phyloP scores from a whole-genome alignment of 2,329 filamentous ascomycete genomes.

The Aureobasidium sp. region DNA sequence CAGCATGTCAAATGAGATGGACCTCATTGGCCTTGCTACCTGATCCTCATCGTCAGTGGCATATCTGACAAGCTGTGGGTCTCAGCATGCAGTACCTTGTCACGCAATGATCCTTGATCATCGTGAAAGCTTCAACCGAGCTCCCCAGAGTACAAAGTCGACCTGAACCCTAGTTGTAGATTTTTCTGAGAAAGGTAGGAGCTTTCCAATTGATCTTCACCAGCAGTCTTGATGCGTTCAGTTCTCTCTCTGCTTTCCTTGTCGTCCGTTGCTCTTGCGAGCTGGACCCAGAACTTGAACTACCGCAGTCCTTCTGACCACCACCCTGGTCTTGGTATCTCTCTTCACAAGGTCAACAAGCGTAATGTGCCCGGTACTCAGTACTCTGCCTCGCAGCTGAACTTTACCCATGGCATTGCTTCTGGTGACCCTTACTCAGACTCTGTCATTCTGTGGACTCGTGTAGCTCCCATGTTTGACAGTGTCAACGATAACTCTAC shows the following conservation, averaged over 20 bases:
- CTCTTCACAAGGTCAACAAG: slow-evolving; percentile 55
- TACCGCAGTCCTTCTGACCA: slow-evolving; percentile 60
- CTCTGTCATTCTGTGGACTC: slow-evolving; percentile 38
- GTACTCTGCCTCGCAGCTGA: slow-evolving; percentile 43
- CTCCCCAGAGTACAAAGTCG: slow-evolving; percentile 1
- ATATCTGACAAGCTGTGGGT: not conserved
- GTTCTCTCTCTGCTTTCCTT: slow-evolving; percentile 20
- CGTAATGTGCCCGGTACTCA: slow-evolving; percentile 43
- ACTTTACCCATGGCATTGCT: slow-evolving; percentile 57
- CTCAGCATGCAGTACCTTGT: not conserved
- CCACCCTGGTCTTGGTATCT: slow-evolving; percentile 57
- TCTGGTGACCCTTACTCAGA: slow-evolving; percentile 40
- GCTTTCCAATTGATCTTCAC: not conserved
- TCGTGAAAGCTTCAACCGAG: not conserved
- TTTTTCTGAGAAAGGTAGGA: not conserved
- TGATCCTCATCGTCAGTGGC: not conserved
- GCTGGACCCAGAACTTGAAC: slow-evolving; percentile 51
- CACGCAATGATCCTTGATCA: not conserved
- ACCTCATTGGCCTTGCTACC: not conserved
- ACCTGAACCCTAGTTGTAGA: not conserved
- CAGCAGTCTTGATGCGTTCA: not conserved
- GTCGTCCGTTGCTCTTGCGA: slow-evolving; percentile 23
- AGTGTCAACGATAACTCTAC: slow-evolving; percentile 41
- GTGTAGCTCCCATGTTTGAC: slow-evolving; percentile 33
- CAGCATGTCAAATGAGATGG: slow-evolving; percentile 7